Conservation (phyloP, 345 rosid species). For the Aurinia saxatilis region DNA sequence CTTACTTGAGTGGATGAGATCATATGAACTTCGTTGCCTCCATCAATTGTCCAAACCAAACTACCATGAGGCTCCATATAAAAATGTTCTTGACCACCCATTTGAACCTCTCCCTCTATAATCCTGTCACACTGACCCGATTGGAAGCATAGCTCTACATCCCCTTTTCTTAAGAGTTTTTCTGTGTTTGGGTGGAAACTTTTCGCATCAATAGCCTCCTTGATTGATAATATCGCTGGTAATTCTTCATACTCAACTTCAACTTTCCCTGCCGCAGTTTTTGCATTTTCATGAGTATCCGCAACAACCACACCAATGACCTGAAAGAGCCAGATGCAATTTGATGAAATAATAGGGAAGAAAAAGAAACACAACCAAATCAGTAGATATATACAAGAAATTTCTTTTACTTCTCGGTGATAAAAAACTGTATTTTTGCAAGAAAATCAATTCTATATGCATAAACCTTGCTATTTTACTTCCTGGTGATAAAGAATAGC, state of each 20-base stretch:
- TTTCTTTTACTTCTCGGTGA: not conserved
- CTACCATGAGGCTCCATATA: conserved; percentile 87
- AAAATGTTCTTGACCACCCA: conserved; percentile 98
- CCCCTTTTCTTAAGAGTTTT: conserved; percentile 61
- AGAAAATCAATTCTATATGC: not conserved
- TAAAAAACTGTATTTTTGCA: not conserved
- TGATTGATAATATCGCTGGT: conserved; percentile 71
- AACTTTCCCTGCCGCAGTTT: conserved; percentile 69
- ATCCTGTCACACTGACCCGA: conserved; percentile 72
- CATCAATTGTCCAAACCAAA: conserved; percentile 79
- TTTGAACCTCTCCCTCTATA: conserved; percentile 75
- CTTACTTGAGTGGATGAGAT: conserved; percentile 95
- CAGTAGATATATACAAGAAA: not conserved
- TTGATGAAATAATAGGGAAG: not conserved
- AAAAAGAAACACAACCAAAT: not conserved
- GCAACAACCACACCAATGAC: conserved; percentile 88
- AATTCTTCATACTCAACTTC: conserved; percentile 66
- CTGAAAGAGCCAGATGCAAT: conserved; percentile 24
- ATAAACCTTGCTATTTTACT: not conserved
- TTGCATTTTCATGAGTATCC: conserved; percentile 93
- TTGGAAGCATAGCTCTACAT: conserved; percentile 78
- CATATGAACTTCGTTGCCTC: conserved; percentile 92
- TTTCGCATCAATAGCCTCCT: conserved; percentile 67
- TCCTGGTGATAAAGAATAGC: not conserved
- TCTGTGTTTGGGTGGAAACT: conserved; percentile 80